These are phyloP conservation scores for Spongospora subterranea DNA, from an alignment of 208 protist species.

Conservation along the genomic window DNA sequence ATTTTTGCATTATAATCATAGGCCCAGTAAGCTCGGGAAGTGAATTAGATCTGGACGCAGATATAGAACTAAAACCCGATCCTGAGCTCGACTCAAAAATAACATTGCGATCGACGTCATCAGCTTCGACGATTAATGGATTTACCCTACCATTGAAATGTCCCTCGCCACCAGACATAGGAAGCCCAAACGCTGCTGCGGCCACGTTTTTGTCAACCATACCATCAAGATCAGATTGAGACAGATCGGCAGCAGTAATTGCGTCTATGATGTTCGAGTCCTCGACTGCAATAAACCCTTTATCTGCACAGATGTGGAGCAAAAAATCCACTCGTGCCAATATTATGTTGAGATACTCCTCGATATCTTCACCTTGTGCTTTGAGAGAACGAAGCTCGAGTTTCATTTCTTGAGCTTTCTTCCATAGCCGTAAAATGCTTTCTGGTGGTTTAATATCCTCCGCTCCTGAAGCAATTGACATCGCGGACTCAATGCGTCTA, in stretches of 20 bases:
- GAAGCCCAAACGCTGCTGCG: not conserved
- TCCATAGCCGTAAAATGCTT: conserved; percentile 36
- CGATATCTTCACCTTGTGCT: conserved; percentile 41
- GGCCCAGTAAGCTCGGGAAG: conserved; percentile 16
- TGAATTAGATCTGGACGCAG: not conserved
- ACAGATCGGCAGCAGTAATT: not conserved
- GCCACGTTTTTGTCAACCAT: not conserved
- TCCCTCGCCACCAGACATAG: not conserved
- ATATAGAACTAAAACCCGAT: not conserved
- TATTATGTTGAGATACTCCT: not conserved
- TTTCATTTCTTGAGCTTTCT: conserved; percentile 55
- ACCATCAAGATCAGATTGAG: not conserved
- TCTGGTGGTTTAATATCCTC: conserved; percentile 28
- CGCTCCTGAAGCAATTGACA: not conserved
- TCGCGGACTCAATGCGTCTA: not conserved
- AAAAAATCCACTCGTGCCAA: conserved; percentile 1
- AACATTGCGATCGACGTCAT: not conserved
- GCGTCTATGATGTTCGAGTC: not conserved
- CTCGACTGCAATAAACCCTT: not conserved
- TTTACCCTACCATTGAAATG: not conserved
- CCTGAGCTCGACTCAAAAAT: not conserved
- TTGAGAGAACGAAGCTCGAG: conserved; percentile 41
- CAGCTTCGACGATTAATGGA: not conserved
- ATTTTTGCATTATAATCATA: conserved; percentile 35
- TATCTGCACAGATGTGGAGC: conserved; percentile 22